Evolutionary conservation across 1,139 yeast genomes (phyloP).

Genomic region (Schizosaccharomyces versatilis): DNA sequence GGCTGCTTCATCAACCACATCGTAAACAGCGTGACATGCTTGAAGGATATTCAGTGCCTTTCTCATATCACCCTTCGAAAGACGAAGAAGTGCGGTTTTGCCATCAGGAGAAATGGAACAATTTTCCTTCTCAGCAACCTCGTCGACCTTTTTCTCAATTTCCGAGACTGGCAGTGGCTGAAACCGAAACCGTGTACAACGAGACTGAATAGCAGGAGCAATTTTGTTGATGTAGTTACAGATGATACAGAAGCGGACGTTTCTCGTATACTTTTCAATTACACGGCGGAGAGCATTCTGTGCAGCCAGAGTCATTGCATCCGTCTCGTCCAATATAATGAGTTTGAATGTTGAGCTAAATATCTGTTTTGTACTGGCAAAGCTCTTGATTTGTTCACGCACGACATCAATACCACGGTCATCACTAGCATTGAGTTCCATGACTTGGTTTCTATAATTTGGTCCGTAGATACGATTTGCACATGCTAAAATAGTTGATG

Average conservation of each 20-base stretch:
- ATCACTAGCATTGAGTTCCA: constrained; percentile 67
- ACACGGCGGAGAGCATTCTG: constrained; percentile 81
- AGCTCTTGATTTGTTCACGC: constrained; percentile 60
- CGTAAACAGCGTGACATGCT: constrained; percentile 67
- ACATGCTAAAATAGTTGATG: constrained; percentile 74
- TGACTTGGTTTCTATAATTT: constrained; percentile 19
- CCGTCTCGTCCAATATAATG: constrained; percentile 89
- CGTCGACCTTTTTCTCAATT: constrained; percentile 39
- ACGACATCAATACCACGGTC: constrained; percentile 78
- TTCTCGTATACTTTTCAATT: constrained; percentile 84
- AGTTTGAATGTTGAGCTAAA: constrained; percentile 41
- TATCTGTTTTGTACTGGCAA: constrained; percentile 80
- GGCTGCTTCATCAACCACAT: constrained; percentile 38
- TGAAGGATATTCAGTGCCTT: constrained; percentile 81
- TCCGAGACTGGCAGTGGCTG: constrained; percentile 55
- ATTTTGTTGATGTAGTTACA: constrained; percentile 92
- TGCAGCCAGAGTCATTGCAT: constrained; percentile 94
- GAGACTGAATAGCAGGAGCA: constrained; percentile 78
- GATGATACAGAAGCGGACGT: constrained; percentile 83
- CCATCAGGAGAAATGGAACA: constrained; percentile 41
- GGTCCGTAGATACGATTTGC: constrained; percentile 76
- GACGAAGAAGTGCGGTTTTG: constrained; percentile 36
- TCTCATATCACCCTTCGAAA: constrained; percentile 89
- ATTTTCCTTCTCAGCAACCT: constrained; percentile 47
- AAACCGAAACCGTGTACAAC: constrained; percentile 89